Percentiles rank a stretch among this genome's conserved stretches.
phyloP scores from a whole-genome alignment of 495 filamentous ascomycete species.

The Aspergillus saccharolyticus region DNA sequence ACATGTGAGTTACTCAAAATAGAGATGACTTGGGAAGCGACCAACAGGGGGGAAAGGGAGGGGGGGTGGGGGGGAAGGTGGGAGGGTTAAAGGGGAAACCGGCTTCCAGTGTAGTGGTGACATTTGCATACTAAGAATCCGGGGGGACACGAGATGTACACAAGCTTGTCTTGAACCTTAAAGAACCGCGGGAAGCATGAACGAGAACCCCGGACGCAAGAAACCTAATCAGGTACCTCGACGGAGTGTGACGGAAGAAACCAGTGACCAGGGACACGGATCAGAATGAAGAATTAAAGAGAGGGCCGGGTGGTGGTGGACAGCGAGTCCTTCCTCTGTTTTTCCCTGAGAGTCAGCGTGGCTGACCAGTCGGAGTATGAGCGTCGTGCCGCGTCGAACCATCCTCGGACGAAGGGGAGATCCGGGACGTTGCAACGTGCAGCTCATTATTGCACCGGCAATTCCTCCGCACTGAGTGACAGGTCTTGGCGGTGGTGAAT shows the following conservation, averaged over 20 bases:
- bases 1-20: not conserved
- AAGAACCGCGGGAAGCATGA: constrained; percentile 1
- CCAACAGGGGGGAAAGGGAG: no score
- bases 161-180: not conserved
- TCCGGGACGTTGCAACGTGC: constrained; percentile 14
- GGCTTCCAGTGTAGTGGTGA: not conserved
- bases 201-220: not conserved
- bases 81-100: not conserved
- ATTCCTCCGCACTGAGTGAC: not conserved
- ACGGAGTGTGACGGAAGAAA: not conserved
- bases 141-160: not conserved
- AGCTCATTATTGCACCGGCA: constrained; percentile 16
- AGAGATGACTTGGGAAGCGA: not conserved
- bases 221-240: constrained; percentile 7
- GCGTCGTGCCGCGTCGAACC: constrained; percentile 9
- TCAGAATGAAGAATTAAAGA: not conserved
- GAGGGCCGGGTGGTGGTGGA: no score
- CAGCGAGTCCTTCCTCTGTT: not conserved
- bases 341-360: not conserved
- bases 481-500: not conserved
- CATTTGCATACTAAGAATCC: not conserved
- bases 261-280: not conserved
- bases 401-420: constrained; percentile 26
- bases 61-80: no score
- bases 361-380: constrained; percentile 5